Percentiles rank a stretch among this genome's conserved stretches.
phyloP scores from a whole-genome alignment of 2,329 filamentous ascomycete species.

The Drechslerella dactyloides region DNA sequence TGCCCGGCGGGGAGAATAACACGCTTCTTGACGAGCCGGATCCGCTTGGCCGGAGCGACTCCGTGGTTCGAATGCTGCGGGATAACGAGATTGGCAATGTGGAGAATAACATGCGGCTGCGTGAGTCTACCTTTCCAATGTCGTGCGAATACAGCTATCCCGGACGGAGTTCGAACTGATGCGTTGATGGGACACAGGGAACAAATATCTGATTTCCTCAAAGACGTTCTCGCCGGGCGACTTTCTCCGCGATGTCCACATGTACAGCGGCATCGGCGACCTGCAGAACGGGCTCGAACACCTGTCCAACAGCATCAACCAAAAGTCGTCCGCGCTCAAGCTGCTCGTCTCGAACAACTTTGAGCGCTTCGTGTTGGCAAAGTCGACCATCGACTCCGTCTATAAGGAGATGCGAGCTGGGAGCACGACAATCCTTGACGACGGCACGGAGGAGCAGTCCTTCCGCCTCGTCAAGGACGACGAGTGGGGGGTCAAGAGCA shows the following conservation, averaged over 20 bases:
- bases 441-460: constrained; percentile 55
- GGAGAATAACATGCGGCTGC: constrained; percentile 79
- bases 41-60: constrained; percentile 84
- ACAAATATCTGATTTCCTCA: constrained; percentile 92
- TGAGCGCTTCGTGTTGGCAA: constrained; percentile 95
- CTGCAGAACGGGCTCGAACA: constrained; percentile 82
- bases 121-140: no score
- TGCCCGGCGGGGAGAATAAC: constrained; percentile 65
- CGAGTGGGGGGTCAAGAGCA: constrained; percentile 85
- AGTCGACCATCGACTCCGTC: constrained; percentile 97
- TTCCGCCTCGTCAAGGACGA: constrained; percentile 83
- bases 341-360: constrained; percentile 97
- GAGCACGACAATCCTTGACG: constrained; percentile 60
- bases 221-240: constrained; percentile 92
- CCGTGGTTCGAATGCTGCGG: constrained; percentile 80
- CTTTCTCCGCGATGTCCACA: constrained; percentile 91
- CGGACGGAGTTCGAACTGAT: no score
- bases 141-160: no score
- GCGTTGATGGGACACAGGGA: constrained; percentile 64
- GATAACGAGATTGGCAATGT: constrained; percentile 74
- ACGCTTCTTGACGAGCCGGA: constrained; percentile 93
- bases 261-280: constrained; percentile 79
- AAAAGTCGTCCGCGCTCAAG: constrained; percentile 96
- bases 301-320: constrained; percentile 89
- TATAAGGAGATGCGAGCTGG: constrained; percentile 94